Evolutionary conservation across 176 grass and related monocot genomes (phyloP).

Genomic region (Hyparrhenia diplandra): DNA sequence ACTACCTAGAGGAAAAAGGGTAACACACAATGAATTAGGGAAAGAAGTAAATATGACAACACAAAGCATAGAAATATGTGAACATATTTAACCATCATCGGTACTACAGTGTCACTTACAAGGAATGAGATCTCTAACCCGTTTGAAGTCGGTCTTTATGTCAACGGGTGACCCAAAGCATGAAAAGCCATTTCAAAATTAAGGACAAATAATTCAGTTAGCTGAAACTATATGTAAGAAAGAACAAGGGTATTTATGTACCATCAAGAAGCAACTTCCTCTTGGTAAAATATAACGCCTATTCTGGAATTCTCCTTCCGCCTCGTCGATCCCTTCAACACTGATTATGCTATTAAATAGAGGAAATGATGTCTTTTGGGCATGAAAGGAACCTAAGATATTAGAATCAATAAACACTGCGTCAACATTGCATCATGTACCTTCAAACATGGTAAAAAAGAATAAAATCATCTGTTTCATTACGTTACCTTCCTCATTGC

Average conservation of each 20-base stretch:
- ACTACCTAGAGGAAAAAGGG: constrained; percentile 39
- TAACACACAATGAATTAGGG: not conserved
- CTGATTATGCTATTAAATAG: constrained; percentile 66
- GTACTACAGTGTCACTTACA: constrained; percentile 37
- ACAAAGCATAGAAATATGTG: not conserved
- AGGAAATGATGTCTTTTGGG: constrained; percentile 32
- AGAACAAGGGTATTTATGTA: constrained; percentile 40
- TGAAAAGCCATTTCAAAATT: constrained; percentile 16
- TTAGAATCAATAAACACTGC: not conserved
- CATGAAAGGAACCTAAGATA: constrained; percentile 38
- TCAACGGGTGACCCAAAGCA: constrained; percentile 35
- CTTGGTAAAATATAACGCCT: constrained; percentile 66
- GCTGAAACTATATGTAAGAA: not conserved
- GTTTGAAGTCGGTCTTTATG: constrained; percentile 73
- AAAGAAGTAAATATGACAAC: constrained; percentile 20
- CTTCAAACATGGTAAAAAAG: not conserved
- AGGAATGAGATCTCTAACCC: constrained; percentile 63
- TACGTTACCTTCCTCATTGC: constrained; percentile 46
- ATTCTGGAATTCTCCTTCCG: constrained; percentile 54
- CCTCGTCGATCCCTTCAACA: constrained; percentile 50
- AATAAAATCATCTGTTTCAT: not conserved
- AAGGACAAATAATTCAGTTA: constrained; percentile 7
- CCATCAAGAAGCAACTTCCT: constrained; percentile 72
- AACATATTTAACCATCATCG: not conserved
- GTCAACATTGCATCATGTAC: constrained; percentile 17